Evolutionary conservation across 345 rosid genomes (phyloP).

Genomic region (Moricandia moricandioides): DNA sequence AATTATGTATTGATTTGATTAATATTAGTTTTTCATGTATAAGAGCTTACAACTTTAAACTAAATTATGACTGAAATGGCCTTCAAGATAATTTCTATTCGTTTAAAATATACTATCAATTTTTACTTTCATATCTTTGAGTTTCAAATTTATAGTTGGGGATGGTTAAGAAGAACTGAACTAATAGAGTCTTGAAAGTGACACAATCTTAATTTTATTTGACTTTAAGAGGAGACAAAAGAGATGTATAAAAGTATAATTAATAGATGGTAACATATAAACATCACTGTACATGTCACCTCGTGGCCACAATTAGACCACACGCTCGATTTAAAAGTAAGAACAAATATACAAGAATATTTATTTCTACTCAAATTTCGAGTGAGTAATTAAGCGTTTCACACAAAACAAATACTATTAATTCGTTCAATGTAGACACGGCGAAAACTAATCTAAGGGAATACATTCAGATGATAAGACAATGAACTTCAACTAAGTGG

Average conservation of each 20-base stretch:
- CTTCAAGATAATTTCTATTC: neutral
- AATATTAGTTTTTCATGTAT: neutral
- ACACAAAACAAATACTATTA: neutral
- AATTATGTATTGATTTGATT: neutral
- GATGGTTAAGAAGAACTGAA: slow-evolving; percentile 35
- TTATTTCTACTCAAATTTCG: neutral
- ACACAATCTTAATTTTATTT: neutral
- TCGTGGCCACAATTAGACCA: slow-evolving; percentile 8
- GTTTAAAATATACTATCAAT: neutral
- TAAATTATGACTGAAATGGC: neutral
- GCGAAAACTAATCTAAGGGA: neutral
- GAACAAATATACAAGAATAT: neutral
- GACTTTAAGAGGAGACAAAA: neutral
- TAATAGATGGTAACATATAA: neutral
- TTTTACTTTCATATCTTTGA: neutral
- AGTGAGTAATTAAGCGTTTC: neutral
- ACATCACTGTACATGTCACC: neutral
- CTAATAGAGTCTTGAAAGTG: slow-evolving; percentile 15
- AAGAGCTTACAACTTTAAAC: neutral
- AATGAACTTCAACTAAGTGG: neutral
- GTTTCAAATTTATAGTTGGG: slow-evolving; percentile 35
- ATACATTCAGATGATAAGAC: neutral
- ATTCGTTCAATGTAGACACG: neutral
- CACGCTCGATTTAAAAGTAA: neutral
- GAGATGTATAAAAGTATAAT: neutral